Evolutionary conservation across 805 yeast genomes (phyloP), one percentile per base, ranked within the genome.

Genomic region (Candida cerambycidarum): DNA sequence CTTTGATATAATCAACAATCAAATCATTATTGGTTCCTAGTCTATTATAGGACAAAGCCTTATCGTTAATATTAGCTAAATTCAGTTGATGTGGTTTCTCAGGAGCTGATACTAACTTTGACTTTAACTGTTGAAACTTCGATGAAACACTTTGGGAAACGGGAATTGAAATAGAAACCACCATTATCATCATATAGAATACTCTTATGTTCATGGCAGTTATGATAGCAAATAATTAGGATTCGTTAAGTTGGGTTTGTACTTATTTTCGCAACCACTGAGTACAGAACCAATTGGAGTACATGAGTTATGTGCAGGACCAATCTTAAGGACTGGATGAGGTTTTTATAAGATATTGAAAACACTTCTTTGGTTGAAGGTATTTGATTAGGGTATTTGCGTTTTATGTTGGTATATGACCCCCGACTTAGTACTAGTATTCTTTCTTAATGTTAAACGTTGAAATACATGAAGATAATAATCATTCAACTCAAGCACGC

Each of bases 1-100:
- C 9, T 13, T 27, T 44, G 2, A 47, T 35, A 24, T 44, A 41
- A 21, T 47, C 37, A 9, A 44, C 41, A 3, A 47, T 25, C 23
- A 42, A 29, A 16, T 31, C 16, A 25, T 29, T 32, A 12, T 39
- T 41, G 13, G 33, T 28, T 5, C 51, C 51, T 14, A 47, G 33
- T 14, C 32, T 34, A 29, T 42, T 42, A 31, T 9, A 33, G 3
- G 32, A 40, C 19, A 44, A 13, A 12, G 30, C 47, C 17, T 42
- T 42, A 23, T 44, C 42, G n/a, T 36, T 32, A n/a, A 41, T n/a
- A 13, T n/a, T 28, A 3, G 29, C 25, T 12, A 35, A 18, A 35
- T 41, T 41, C 44, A 41, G 44, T 30, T 35, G 32, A 29, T 41
- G 35, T 16, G 21, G 17, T 12, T 34, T 34, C 7, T 13, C 29